Percentiles rank a stretch among this genome's conserved stretches.
Conservation (phyloP, 768 basidiomycete genomes). For the Chalciporus chontae region DNA sequence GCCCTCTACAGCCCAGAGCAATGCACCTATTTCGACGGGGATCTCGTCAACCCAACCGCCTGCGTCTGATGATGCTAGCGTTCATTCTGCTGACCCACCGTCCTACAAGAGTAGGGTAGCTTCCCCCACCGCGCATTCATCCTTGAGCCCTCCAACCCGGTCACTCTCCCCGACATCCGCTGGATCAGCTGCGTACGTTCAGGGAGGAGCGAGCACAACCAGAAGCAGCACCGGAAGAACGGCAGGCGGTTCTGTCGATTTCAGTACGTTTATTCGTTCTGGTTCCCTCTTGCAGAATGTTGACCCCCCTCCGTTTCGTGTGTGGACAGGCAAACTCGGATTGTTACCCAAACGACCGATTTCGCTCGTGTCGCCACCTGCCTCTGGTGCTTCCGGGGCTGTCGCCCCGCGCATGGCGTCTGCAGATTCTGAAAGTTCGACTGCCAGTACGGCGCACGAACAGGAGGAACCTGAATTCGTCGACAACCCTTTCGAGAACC, state of each 20-base stretch:
- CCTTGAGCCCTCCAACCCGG: conserved; percentile 1
- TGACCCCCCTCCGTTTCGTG: not conserved
- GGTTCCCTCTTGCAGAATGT: not conserved
- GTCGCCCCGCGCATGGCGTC: conserved; percentile 4
- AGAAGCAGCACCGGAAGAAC: not conserved
- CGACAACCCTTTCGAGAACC: conserved; percentile 73
- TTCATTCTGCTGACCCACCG: not conserved
- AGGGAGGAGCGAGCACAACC: not conserved
- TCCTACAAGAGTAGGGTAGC: conserved; percentile 8
- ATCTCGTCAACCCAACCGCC: not conserved
- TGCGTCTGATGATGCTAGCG: not conserved
- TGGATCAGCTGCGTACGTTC: not conserved
- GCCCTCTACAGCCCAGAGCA: not conserved
- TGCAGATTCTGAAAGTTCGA: conserved; percentile 13
- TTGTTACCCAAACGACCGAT: conserved; percentile 74
- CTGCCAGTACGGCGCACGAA: conserved; percentile 31
- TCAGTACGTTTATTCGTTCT: conserved; percentile 23
- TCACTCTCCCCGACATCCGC: conserved; percentile 11
- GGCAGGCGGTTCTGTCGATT: conserved; percentile 23
- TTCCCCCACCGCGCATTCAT: not conserved
- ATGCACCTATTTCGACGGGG: not conserved
- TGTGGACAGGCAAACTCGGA: conserved; percentile 57
- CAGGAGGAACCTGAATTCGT: conserved; percentile 67
- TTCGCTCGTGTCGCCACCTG: conserved; percentile 43
- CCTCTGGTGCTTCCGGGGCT: not conserved